Percentiles rank a stretch among this genome's conserved stretches.
These are phyloP conservation scores for Microbotryomycetes sp. DNA, from an alignment of 1,284 basidiomycete genomes.

Conservation along the genomic window DNA sequence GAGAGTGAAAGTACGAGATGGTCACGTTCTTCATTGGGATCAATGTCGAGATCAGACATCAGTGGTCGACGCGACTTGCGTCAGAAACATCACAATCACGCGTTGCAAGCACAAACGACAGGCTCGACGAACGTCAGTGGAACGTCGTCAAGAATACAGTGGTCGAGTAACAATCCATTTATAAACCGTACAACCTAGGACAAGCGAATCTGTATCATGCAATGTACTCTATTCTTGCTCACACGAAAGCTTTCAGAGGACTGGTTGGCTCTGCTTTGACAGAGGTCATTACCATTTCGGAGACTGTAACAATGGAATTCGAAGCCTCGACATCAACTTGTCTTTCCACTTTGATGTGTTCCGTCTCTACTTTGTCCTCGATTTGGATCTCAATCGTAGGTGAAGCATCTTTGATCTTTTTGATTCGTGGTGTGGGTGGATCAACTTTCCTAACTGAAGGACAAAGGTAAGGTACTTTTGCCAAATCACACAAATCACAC, in stretches of 20 bases:
- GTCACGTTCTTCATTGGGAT: background rate
- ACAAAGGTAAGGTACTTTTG: conserved; percentile 42
- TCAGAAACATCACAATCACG: no score
- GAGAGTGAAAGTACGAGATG: background rate
- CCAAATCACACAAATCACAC: conserved; percentile 64
- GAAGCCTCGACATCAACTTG: no score
- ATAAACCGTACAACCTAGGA: no score
- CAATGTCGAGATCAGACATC: background rate
- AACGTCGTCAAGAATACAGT: background rate
- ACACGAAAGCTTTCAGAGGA: background rate
- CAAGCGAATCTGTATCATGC: no score
- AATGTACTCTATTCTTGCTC: background rate
- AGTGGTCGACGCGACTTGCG: no score
- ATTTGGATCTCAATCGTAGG: conserved; percentile 14
- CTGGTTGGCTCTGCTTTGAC: background rate
- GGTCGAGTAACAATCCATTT: background rate
- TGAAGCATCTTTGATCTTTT: conserved; percentile 2
- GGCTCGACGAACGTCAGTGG: background rate
- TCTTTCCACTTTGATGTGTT: no score
- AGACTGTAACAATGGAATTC: no score
- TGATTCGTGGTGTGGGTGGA: conserved; percentile 14
- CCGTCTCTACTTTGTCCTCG: no score
- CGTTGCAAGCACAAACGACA: background rate
- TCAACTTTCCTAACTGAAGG: conserved; percentile 39
- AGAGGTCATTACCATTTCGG: background rate